Percentiles rank a stretch among this genome's conserved stretches.
Evolutionary conservation across 1,284 basidiomycete species (phyloP).

Genomic region (Chalciporus sp.): DNA sequence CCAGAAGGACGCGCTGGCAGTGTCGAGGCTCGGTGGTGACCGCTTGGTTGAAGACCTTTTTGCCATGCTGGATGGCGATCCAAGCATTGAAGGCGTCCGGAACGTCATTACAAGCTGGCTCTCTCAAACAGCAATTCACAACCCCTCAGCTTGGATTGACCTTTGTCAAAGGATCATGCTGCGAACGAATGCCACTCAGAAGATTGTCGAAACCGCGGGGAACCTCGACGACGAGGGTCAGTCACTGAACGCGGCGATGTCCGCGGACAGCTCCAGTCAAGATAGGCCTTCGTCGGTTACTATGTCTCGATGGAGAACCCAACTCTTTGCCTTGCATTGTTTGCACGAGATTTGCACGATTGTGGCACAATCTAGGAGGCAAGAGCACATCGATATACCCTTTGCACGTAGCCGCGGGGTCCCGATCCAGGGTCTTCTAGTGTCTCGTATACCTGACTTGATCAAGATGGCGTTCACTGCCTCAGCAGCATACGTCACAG

Average conservation of each 20-base stretch:
- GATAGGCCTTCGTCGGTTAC: conserved; percentile 39
- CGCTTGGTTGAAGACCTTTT: conserved; percentile 94
- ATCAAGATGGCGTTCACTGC: conserved; percentile 99
- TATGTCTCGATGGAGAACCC: conserved; percentile 94
- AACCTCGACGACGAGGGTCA: conserved; percentile 91
- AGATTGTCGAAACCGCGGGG: conserved; percentile 64
- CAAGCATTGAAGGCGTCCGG: conserved; percentile 91
- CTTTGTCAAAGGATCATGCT: conserved; percentile 97
- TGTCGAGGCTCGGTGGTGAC: conserved; percentile 95
- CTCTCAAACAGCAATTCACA: conserved; percentile 89
- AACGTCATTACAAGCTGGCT: conserved; percentile 97
- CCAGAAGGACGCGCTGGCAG: conserved; percentile 89
- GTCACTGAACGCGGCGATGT: conserved; percentile 70
- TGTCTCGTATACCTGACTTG: conserved; percentile 86
- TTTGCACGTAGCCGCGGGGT: conserved; percentile 58
- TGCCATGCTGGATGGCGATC: conserved; percentile 91
- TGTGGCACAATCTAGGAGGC: conserved; percentile 70
- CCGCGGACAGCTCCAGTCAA: conserved; percentile 29
- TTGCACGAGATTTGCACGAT: conserved; percentile 87
- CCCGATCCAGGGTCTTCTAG: conserved; percentile 58
- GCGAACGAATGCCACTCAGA: conserved; percentile 80
- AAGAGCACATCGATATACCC: conserved; percentile 81
- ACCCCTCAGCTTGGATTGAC: conserved; percentile 98
- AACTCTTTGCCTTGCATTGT: conserved; percentile 93
- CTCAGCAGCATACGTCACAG: conserved; percentile 92